Evolutionary conservation across 1,139 yeast species (phyloP), one percentile per base, ranked within the genome.

Genomic region (Geotrichum fermentans): DNA sequence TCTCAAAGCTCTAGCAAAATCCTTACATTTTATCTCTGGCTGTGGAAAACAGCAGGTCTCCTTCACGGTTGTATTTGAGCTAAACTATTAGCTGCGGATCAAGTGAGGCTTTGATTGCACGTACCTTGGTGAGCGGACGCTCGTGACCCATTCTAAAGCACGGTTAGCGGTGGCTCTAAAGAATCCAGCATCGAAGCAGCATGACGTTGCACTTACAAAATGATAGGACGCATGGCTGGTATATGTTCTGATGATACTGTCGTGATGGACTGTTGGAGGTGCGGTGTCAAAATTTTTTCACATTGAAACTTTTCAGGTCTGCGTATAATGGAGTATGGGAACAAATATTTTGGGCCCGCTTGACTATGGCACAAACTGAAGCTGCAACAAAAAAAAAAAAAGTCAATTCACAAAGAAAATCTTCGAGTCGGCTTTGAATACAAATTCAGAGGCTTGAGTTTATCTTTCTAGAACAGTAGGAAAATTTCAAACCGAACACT

Each of bases 31-130:
- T 79, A 77, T 90, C 98, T 70, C 94, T 89, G 61, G 97, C 90
- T 40, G 88, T 92, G 10, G 97, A 82, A 68, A 94, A 85, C 55
- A 94, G 77, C 60, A 94, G 73, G 68, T 94, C 99, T 45, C 99
- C 99, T 63, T 94, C 97, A 58, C 82, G 78, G 77, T 90, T 92
- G 73, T 82, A 92, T 67, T 86, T 90, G 59, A 92, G 92, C 75
- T 90, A 30, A 11, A 20, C 30, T 30, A 44, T 47, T 47, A 47
- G 51, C 95, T 85, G 60, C 83, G 61, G 92, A 82, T 79, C 92
- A 87, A 72, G 83, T 90, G 6, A 17, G 13, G n/a, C 11, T 13
- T 20, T 67, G 84, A 92, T 54, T 92, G 13, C 33, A 43, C 51
- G 26, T 29, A 58, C 59, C 42, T 48, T 46, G 37, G 50, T 41